These are phyloP conservation scores for Solanum bulbocastanum DNA, from an alignment of 257 asterid species.

Conservation along the genomic window DNA sequence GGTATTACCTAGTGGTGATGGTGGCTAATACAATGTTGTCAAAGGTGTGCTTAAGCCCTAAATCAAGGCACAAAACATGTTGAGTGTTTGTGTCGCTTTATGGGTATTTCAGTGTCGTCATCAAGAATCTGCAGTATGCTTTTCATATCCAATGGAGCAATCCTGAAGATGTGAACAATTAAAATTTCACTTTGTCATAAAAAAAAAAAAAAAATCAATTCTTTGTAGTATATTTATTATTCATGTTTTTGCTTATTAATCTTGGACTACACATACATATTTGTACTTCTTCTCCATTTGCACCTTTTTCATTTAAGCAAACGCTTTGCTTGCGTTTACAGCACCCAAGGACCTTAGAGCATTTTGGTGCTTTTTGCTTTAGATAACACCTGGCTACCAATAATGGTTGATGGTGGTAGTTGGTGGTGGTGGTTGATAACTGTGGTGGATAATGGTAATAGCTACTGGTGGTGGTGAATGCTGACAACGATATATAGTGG, in stretches of 20 bases:
- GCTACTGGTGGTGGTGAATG: not conserved
- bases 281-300: not conserved
- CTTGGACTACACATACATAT: not conserved
- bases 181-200: not conserved
- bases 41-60: not conserved
- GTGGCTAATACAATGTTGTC: not conserved
- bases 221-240: not conserved
- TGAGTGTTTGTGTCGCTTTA: not conserved
- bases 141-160: not conserved
- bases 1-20: not conserved
- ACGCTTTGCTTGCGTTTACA: not conserved
- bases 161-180: not conserved
- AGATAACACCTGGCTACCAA: not conserved
- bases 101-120: not conserved
- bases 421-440: not conserved
- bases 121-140: not conserved
- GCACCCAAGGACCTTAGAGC: not conserved
- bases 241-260: not conserved
- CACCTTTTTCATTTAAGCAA: not conserved
- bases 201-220: not conserved
- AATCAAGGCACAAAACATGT: not conserved
- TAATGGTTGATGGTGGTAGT: not conserved
- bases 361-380: not conserved
- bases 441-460: not conserved
- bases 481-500: not conserved